Base-by-base conservation (phyloP, 148 eudicot species). In the Pouteria glomerata region DNA sequence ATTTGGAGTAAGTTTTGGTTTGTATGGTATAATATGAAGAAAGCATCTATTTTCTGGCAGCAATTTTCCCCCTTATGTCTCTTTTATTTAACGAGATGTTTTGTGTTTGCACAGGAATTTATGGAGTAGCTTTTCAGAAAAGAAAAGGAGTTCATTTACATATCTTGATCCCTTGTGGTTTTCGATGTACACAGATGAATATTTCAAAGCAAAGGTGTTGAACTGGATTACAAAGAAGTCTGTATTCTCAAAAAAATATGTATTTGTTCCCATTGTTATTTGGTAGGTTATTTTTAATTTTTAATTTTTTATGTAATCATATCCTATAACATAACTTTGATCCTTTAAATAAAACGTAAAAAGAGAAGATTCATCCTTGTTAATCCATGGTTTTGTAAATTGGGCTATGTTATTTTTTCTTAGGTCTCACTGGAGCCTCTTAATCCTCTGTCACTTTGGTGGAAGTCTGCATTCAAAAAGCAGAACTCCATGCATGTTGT, bases 351-450 rank as follows among this genome's bases (percentile, higher is more conserved):
- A n/a, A n/a, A n/a, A n/a, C n/a, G n/a, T n/a, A n/a, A n/a, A n/a
- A n/a, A n/a, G n/a, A n/a, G n/a, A n/a, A n/a, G 37, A 19, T 52
- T 53, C 34, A 16, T 50, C 29, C 42, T 72, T 67, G 35, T 56
- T 26, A 41, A 27, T 57, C 27, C 34, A 47, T 66, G 51, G 44
- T 56, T 57, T 66, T 42, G 24, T 56, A 10, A 55, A 53, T 21
- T 65, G 15, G 47, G 42, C 16, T 71, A 44, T 44, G 10, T 39
- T 39, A n/a, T 67, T 64, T 66, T 60, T 21, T 50, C 60, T 37
- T 71, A 91, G 97, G 93, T 72, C 75, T 78, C 93, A 89, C 62
- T 89, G 93, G 91, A 83, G 83, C 69, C 87, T 91, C 12, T 73
- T 87, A 77, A 72, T 91, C 73, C 81, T 91, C 45, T 89, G 97